Conservation (phyloP, 345 rosid species). For the Corchorus olitorius region DNA sequence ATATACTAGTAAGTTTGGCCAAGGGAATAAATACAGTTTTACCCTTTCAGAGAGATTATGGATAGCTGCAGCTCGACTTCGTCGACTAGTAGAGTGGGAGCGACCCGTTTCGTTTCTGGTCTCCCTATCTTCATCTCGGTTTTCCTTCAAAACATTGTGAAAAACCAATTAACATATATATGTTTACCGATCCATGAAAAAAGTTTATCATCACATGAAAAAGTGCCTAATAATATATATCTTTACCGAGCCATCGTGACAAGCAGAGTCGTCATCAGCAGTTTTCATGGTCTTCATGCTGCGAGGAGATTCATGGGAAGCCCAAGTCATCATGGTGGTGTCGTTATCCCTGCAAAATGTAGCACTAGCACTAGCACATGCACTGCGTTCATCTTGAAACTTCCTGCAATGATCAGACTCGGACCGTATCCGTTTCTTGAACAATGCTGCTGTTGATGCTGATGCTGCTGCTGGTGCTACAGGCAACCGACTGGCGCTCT, state of each 20-base stretch:
- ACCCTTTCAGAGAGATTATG: constrained; percentile 98
- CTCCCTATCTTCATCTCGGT: constrained; percentile 36
- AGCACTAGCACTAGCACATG: constrained; percentile 37
- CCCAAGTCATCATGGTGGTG: constrained; percentile 41
- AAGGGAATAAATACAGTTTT: constrained; percentile 10
- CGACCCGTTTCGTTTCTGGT: constrained; percentile 9
- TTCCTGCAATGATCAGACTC: constrained; percentile 24
- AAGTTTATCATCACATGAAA: too few relatives aligned
- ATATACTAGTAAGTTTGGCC: neutral
- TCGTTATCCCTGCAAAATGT: constrained; percentile 36
- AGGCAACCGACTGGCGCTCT: constrained; percentile 24
- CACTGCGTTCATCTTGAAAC: constrained; percentile 23
- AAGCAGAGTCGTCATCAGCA: constrained; percentile 46
- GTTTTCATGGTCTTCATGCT: constrained; percentile 45
- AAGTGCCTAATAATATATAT: too few relatives aligned
- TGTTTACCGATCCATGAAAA: constrained; percentile 56
- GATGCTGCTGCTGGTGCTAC: constrained; percentile 31
- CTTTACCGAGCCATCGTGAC: constrained; percentile 53
- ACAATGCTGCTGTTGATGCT: constrained; percentile 42
- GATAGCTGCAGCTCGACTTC: constrained; percentile 87
- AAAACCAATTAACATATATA: neutral
- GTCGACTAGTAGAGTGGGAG: constrained; percentile 56
- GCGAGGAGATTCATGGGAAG: constrained; percentile 48
- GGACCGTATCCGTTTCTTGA: constrained; percentile 33
- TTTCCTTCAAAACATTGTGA: constrained; percentile 31